phyloP scores from a whole-genome alignment of 73 alveolate species.

The Durusdinium trenchii region DNA sequence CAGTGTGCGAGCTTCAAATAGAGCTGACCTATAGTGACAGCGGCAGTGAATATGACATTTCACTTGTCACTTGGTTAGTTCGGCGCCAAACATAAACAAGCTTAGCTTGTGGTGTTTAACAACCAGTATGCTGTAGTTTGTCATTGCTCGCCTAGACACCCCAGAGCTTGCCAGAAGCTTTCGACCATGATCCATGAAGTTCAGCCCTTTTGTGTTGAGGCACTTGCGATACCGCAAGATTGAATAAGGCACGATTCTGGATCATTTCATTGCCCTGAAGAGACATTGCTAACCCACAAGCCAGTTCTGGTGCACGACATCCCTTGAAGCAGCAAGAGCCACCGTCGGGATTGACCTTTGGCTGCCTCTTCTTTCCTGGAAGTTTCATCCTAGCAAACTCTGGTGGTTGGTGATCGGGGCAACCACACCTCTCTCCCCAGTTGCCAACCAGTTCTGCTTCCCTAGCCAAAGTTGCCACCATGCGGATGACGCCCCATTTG shows the following conservation, averaged over 20 bases:
- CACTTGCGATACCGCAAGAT: not conserved
- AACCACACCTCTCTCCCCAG: not conserved
- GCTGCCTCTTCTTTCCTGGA: not conserved
- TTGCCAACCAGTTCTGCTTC: not conserved
- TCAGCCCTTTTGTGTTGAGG: not conserved
- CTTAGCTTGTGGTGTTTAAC: too few species aligned
- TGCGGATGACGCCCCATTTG: not conserved
- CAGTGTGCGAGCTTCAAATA: not conserved
- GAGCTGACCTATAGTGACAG: not conserved
- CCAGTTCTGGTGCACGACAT: not conserved
- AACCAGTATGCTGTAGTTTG: not conserved
- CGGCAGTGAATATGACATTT: not conserved
- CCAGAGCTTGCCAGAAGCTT: not conserved
- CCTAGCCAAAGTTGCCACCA: not conserved
- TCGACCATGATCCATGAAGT: conserved; percentile 6
- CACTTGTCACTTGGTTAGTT: not conserved
- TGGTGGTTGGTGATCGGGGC: not conserved
- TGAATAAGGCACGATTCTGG: not conserved
- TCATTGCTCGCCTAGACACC: not conserved
- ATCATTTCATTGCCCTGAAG: not conserved
- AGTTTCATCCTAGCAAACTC: not conserved
- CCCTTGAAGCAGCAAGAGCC: not conserved
- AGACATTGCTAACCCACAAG: not conserved
- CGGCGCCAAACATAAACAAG: not conserved
- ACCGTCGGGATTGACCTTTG: not conserved